A percentile compares a stretch with the other conserved stretches of the same genome.
phyloP scores from a whole-genome alignment of 202 grass and related monocot species.

The Bolboschoenoplectus hybrid region DNA sequence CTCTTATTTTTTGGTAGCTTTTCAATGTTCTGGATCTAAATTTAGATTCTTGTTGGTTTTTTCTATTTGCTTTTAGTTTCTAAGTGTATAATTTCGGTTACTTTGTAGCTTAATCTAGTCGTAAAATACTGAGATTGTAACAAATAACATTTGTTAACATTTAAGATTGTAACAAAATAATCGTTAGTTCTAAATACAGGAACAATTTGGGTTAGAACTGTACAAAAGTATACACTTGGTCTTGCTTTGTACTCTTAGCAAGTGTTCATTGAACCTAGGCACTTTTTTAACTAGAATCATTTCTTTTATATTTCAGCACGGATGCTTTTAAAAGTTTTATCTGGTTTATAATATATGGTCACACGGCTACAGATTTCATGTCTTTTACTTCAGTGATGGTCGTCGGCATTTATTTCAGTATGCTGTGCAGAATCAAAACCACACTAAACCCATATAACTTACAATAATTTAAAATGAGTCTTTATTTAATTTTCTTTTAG shows the following conservation, averaged over 20 bases:
- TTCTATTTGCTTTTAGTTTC: not conserved
- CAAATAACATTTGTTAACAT: not conserved
- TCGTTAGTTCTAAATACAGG: too few relatives aligned
- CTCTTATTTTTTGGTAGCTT: not conserved
- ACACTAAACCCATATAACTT: not conserved
- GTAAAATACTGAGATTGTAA: not conserved
- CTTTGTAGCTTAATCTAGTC: not conserved
- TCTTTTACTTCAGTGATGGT: not conserved
- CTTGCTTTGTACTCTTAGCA: not conserved
- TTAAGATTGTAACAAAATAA: too few relatives aligned
- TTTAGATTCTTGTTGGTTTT: not conserved
- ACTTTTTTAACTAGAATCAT: not conserved
- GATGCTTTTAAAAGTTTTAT: not conserved
- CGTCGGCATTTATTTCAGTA: not conserved
- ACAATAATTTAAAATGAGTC: not conserved
- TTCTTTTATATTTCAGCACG: not conserved
- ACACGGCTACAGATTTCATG: not conserved
- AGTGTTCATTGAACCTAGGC: constrained; percentile 28
- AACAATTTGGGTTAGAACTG: not conserved
- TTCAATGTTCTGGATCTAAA: not conserved
- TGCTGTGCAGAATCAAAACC: constrained; percentile 11
- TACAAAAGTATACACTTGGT: not conserved
- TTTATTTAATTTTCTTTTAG: not conserved
- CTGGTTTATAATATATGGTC: not conserved
- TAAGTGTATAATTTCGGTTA: not conserved